These are phyloP conservation scores for Senna tora DNA, from an alignment of 306 rosid genomes.

Conservation along the genomic window DNA sequence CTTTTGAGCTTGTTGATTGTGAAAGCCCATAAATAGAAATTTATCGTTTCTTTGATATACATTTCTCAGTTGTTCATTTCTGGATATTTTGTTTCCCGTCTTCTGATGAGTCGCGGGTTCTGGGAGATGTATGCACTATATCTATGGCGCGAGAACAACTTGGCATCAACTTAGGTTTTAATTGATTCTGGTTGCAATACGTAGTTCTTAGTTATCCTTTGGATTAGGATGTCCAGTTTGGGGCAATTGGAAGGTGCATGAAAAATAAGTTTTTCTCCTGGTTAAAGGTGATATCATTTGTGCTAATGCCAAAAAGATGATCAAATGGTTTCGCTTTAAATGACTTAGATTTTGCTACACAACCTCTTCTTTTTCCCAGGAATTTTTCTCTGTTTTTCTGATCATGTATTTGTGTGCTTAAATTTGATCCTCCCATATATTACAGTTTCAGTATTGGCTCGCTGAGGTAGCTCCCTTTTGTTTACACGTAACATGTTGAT, in stretches of 20 bases:
- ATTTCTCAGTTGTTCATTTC: neutral
- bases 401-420: neutral
- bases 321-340: slow-evolving; percentile 33
- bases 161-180: neutral
- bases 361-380: slow-evolving; percentile 16
- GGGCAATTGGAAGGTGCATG: slow-evolving; percentile 1
- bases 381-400: neutral
- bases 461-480: slow-evolving; percentile 12
- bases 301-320: slow-evolving; percentile 18
- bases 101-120: neutral
- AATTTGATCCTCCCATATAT: slow-evolving; percentile 12
- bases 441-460: neutral
- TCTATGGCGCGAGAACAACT: neutral
- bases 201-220: slow-evolving; percentile 12
- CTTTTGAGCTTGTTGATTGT: slow-evolving; percentile 13
- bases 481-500: neutral
- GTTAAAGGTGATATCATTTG: neutral
- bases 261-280: slow-evolving; percentile 3
- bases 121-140: neutral
- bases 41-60: neutral
- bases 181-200: neutral
- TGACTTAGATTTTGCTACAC: neutral
- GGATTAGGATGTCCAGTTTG: neutral
- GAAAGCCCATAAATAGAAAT: neutral
- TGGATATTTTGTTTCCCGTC: slow-evolving; percentile 8